Evolutionary conservation across 176 grass and related monocot genomes (phyloP), one percentile per base, ranked within the genome.

Genomic region (Oryza officinalis): DNA sequence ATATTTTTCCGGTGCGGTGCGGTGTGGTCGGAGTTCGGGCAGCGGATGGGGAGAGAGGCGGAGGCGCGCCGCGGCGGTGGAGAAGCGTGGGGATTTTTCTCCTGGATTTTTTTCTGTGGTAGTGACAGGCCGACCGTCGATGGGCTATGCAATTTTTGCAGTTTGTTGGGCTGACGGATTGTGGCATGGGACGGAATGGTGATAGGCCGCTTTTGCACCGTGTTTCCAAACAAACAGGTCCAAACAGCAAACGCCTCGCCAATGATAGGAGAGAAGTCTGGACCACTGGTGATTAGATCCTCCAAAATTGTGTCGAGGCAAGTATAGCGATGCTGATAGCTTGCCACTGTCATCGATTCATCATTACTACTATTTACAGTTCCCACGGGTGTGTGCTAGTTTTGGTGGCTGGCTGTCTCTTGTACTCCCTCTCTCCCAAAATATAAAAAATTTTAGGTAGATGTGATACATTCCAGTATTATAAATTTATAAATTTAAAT

Each of bases 31-130:
- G 72, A 82, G 72, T n/a, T 69, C 28, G 80, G 54, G 60, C 30
- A 26, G 37, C 6, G 47, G 63, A 64, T 69, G 86, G 52, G 49
- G 50, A 13, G 77, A 22, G 77, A 13, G 41, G 45, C 43, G 41
- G 47, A 35, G 22, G 20, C 70, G 87, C 15, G 52, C 35, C 74
- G 80, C 54, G 87, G 46, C 57, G 75, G 6, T n/a, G 67, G 76
- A 37, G 27, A 73, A 15, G 35, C 5, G 27, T 84, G 28, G 37
- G 60, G 26, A 35, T 60, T 73, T 86, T 74, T 50, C 47, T 50
- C 47, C 47, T 30, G 69, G 2, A 17, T 18, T 66, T 45, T 45
- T 67, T 75, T 79, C 54, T 59, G 67, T 67, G 63, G 76, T 11
- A 33, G 81, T 1, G 22, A 49, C 14, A 61, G 63, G 47, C 22